Base-by-base conservation (phyloP, 2,329 filamentous ascomycete species). In the Talaromyces marneffei region DNA sequence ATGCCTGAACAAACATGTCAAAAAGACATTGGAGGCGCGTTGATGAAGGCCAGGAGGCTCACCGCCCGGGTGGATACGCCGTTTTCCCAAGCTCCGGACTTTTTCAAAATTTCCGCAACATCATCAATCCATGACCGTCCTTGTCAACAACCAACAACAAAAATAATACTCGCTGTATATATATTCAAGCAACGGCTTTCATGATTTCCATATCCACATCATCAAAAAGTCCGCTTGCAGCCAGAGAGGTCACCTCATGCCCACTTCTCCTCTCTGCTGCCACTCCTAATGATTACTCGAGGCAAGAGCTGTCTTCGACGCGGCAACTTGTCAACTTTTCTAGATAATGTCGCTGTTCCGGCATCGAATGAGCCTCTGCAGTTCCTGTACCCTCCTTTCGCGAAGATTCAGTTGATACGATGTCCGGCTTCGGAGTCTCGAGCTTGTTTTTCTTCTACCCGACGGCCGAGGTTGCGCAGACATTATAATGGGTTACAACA, bases 351-450 rank as follows among this genome's bases (percentile, higher is more conserved):
- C 65, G 66, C 71, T 65, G 68, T 70, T 66, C 44, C 62, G 18
- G 68, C 71, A 67, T 65, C 74, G 64, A 72, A 76, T 66, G 76
- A 79, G 66, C 77, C 77, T 63, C 68, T 80, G 50, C 70, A 77
- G 16, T 80, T 80, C 62, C 75, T 79, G 37, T 80, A 79, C 65
- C 78, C 78, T 57, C 72, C 69, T 64, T 78, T 74, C 73, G 71
- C 61, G 66, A 72, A 14, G 71, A 71, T 52, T 65, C 64, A 27
- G 35, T 62, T 71, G 25, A 67, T 62, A 27, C 66, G 66, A 29
- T n/a, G 46, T 12, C 57, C 12, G 18, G 25, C 20, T 33, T 23
- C 25, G 27, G 37, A 50, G 29, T 27, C 33, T 20, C 57, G 44
- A 20, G 67, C 65, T 39, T 65, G 65, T 58, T 59, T 62, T 12